A percentile compares a stretch with the other conserved stretches of the same genome.
phyloP scores from a whole-genome alignment of 2,329 filamentous ascomycete species.

The Dactylella cylindrospora region DNA sequence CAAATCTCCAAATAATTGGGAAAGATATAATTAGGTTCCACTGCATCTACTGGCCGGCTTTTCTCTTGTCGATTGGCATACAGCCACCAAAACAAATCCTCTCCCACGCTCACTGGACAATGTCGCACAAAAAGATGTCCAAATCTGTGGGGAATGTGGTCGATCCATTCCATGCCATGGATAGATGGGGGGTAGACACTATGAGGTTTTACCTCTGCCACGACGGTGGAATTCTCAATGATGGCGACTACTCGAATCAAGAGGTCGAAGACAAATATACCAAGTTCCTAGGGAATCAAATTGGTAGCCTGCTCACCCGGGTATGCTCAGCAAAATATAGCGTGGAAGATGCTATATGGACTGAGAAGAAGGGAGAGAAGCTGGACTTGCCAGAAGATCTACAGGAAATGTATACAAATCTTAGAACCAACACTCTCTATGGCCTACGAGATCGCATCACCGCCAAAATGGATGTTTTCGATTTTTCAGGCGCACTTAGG shows the following conservation, averaged over 20 bases:
- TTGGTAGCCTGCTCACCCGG: constrained; percentile 79
- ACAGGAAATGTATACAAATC: background rate
- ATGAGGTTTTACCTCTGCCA: constrained; percentile 87
- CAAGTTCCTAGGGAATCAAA: constrained; percentile 71
- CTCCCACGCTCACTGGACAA: constrained; percentile 92
- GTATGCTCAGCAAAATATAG: constrained; percentile 53
- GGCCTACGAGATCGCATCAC: constrained; percentile 50
- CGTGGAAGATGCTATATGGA: constrained; percentile 61
- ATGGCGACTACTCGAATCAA: constrained; percentile 72
- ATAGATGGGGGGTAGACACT: constrained; percentile 81
- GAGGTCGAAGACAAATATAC: constrained; percentile 75
- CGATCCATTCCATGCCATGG: constrained; percentile 86
- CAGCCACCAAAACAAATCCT: constrained; percentile 77
- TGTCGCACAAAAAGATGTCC: constrained; percentile 90
- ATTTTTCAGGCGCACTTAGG: constrained; percentile 67
- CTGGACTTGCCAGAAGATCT: constrained; percentile 5
- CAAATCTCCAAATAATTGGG: constrained; percentile 86
- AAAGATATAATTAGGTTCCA: constrained; percentile 98
- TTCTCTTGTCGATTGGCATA: constrained; percentile 83
- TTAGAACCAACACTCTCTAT: constrained; percentile 10
- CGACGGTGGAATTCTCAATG: constrained; percentile 73
- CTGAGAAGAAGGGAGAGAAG: constrained; percentile 44
- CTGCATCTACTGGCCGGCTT: constrained; percentile 95
- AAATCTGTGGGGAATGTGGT: constrained; percentile 95
- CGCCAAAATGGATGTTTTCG: constrained; percentile 63